phyloP scores from a whole-genome alignment of 331 rosid genomes.

The Cucumis variabilis region DNA sequence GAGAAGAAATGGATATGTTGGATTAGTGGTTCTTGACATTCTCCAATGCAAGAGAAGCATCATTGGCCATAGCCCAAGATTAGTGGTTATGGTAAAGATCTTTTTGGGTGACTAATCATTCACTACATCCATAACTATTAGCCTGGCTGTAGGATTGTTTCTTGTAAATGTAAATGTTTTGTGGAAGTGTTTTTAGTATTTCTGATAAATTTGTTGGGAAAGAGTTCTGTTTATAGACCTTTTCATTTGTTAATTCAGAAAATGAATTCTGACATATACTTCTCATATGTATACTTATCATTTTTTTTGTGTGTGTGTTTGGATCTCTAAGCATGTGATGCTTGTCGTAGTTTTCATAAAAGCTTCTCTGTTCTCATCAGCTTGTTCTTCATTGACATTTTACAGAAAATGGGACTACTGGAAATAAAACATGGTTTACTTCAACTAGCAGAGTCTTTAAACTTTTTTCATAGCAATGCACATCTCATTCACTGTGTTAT shows the following conservation, averaged over 20 bases:
- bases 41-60: neutral
- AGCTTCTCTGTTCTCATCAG: neutral
- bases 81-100: neutral
- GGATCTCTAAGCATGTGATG: conserved; percentile 1
- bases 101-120: neutral
- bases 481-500: conserved; percentile 88
- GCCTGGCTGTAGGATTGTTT: neutral
- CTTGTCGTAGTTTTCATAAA: neutral
- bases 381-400: conserved; percentile 31
- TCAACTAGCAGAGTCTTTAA: conserved; percentile 91
- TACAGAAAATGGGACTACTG: conserved; percentile 89
- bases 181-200: neutral
- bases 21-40: neutral
- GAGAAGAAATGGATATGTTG: conserved; percentile 3
- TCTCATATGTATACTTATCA: neutral
- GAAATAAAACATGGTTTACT: conserved; percentile 99
- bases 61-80: neutral
- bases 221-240: neutral
- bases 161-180: neutral
- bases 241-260: neutral
- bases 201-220: neutral
- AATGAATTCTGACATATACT: neutral
- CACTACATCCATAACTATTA: neutral
- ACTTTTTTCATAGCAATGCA: conserved; percentile 93
- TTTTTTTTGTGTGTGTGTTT: neutral